Evolutionary conservation across 768 basidiomycete species (phyloP).

Genomic region (Naematelia aurantialba): DNA sequence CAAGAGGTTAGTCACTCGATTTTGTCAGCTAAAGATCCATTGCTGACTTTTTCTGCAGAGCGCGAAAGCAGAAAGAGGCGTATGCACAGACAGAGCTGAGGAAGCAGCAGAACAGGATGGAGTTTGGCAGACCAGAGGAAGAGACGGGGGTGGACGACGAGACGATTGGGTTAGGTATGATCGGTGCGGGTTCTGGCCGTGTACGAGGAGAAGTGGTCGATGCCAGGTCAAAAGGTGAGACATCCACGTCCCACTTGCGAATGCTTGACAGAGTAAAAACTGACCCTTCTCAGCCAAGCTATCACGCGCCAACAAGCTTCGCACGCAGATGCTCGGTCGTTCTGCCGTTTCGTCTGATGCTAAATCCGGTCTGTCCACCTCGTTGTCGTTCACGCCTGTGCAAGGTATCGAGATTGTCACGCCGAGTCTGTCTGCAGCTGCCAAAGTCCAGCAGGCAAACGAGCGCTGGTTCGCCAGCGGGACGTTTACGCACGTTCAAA

Average conservation of each 20-base stretch:
- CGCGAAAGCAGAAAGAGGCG: slow-evolving; percentile 96
- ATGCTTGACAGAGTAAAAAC: neutral
- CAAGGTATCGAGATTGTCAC: slow-evolving; percentile 98
- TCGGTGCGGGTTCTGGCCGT: slow-evolving; percentile 79
- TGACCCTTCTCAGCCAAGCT: slow-evolving; percentile 69
- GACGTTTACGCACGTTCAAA: slow-evolving; percentile 50
- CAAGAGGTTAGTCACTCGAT: slow-evolving; percentile 61
- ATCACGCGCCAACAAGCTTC: slow-evolving; percentile 87
- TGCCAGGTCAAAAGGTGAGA: slow-evolving; percentile 85
- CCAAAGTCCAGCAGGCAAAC: slow-evolving; percentile 89
- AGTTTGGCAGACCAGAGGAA: slow-evolving; percentile 89
- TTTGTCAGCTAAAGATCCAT: neutral
- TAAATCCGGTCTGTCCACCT: slow-evolving; percentile 81
- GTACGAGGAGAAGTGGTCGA: slow-evolving; percentile 84
- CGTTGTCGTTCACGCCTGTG: slow-evolving; percentile 88
- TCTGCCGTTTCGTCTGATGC: slow-evolving; percentile 60
- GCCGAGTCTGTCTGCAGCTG: slow-evolving; percentile 60
- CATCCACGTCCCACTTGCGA: neutral
- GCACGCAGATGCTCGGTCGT: slow-evolving; percentile 76
- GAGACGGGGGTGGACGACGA: slow-evolving; percentile 96
- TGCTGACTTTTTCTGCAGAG: slow-evolving; percentile 55
- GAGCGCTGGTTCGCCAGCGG: slow-evolving; percentile 85
- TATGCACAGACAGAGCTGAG: slow-evolving; percentile 94
- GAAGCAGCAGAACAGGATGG: slow-evolving; percentile 95
- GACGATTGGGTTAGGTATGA: slow-evolving; percentile 98